Conservation (phyloP, 169 alveolate genomes). For the Eimeria sp. region DNA sequence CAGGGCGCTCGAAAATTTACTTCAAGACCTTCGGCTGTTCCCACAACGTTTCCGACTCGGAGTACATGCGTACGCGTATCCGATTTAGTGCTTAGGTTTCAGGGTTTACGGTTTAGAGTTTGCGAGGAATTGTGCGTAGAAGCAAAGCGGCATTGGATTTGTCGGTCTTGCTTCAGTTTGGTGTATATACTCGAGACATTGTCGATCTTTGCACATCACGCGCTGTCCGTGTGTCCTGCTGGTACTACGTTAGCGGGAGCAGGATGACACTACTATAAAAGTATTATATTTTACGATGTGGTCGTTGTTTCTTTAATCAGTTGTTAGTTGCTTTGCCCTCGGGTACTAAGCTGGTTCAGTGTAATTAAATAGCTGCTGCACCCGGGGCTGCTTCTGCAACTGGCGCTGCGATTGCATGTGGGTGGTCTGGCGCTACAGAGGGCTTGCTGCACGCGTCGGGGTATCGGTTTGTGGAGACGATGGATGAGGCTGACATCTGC, state of each 20-base stretch:
- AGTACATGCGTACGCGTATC: slow-evolving; percentile 90
- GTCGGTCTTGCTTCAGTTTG: neutral
- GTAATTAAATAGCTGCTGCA: neutral
- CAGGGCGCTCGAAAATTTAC: slow-evolving; percentile 94
- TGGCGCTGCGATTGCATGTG: neutral
- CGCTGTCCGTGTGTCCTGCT: neutral
- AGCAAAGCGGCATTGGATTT: neutral
- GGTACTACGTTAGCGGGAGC: neutral
- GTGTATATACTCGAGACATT: neutral
- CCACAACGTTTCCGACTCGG: slow-evolving; percentile 98
- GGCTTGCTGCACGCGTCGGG: slow-evolving; percentile 86
- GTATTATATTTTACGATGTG: neutral
- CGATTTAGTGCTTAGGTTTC: neutral
- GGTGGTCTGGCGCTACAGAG: slow-evolving; percentile 55
- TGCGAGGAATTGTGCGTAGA: neutral
- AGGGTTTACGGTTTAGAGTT: slow-evolving; percentile 8
- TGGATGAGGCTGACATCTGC: slow-evolving; percentile 95
- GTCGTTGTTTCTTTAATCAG: neutral
- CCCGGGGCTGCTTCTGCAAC: neutral
- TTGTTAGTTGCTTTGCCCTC: too few species aligned
- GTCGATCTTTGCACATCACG: neutral
- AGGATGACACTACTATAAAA: neutral
- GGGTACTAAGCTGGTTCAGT: neutral
- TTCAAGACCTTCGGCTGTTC: slow-evolving; percentile 99
- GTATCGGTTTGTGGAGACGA: slow-evolving; percentile 92